Evolutionary conservation across 2,329 filamentous ascomycete genomes (phyloP).

Genomic region (Ophiostoma piceae): DNA sequence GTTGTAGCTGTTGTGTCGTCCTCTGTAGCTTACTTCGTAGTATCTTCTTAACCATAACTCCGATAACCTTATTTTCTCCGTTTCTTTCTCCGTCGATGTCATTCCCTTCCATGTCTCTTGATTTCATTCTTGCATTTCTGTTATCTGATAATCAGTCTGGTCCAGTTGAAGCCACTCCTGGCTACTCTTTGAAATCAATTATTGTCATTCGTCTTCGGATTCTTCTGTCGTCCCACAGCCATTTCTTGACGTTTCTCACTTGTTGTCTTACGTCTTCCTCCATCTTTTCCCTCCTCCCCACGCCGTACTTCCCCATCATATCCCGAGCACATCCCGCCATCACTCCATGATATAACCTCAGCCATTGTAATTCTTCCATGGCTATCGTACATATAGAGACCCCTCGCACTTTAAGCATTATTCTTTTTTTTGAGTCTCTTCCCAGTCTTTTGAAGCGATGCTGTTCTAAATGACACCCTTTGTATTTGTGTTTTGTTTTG

Average conservation of each 20-base stretch:
- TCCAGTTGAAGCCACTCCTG: neutral
- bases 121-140: neutral
- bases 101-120: neutral
- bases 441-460: too few relatives aligned
- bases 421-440: too few relatives aligned
- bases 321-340: neutral
- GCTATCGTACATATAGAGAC: too few relatives aligned
- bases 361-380: too few relatives aligned
- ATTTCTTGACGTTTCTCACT: neutral
- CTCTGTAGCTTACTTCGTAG: too few relatives aligned
- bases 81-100: neutral
- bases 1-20: neutral
- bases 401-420: too few relatives aligned
- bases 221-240: neutral
- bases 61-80: neutral
- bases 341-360: neutral
- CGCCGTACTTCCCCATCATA: neutral
- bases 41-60: neutral
- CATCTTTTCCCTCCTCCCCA: neutral
- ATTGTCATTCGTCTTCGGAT: neutral
- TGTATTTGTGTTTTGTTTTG: too few relatives aligned
- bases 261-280: conserved; percentile 2
- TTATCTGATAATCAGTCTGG: neutral
- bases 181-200: neutral
- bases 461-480: too few relatives aligned